Evolutionary conservation across 768 basidiomycete genomes (phyloP).

Genomic region (Calocybe indica): DNA sequence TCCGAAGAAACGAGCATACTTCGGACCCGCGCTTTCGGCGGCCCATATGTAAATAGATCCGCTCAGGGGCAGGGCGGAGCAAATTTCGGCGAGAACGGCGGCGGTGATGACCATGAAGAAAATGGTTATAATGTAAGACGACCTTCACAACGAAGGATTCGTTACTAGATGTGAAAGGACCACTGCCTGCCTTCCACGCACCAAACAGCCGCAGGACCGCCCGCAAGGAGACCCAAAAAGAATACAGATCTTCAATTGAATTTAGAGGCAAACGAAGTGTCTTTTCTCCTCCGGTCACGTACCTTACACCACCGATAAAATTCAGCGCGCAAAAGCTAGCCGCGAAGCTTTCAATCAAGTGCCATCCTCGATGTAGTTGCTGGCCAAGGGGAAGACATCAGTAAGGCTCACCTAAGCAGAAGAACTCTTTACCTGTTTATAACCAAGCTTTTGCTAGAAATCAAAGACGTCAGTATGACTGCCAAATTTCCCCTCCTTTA

Average conservation of each 20-base stretch:
- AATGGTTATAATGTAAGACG: conserved; percentile 76
- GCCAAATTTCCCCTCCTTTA: conserved; percentile 22
- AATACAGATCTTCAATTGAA: conserved; percentile 51
- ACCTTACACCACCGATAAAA: conserved; percentile 87
- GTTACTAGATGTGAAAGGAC: not conserved
- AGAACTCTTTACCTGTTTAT: conserved; percentile 57
- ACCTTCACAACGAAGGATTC: conserved; percentile 44
- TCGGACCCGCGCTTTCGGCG: conserved; percentile 86
- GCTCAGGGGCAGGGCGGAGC: conserved; percentile 80
- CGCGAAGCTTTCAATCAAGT: conserved; percentile 77
- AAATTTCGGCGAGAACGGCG: conserved; percentile 82
- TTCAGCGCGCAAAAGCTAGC: conserved; percentile 88
- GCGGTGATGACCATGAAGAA: conserved; percentile 88
- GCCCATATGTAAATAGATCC: conserved; percentile 96
- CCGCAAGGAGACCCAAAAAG: conserved; percentile 78
- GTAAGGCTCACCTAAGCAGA: conserved; percentile 2
- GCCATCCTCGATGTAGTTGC: conserved; percentile 87
- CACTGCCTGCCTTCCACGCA: conserved; percentile 16
- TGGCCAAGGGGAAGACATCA: conserved; percentile 22
- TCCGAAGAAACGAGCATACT: conserved; percentile 80
- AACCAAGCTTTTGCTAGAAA: conserved; percentile 65
- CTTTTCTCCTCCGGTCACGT: conserved; percentile 9
- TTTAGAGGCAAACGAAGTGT: not conserved
- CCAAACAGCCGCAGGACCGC: conserved; percentile 87
- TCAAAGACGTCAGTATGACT: conserved; percentile 44